Percentiles rank a stretch among this genome's conserved stretches.
phyloP scores from a whole-genome alignment of 768 basidiomycete genomes.

The Scleroderma bovista region DNA sequence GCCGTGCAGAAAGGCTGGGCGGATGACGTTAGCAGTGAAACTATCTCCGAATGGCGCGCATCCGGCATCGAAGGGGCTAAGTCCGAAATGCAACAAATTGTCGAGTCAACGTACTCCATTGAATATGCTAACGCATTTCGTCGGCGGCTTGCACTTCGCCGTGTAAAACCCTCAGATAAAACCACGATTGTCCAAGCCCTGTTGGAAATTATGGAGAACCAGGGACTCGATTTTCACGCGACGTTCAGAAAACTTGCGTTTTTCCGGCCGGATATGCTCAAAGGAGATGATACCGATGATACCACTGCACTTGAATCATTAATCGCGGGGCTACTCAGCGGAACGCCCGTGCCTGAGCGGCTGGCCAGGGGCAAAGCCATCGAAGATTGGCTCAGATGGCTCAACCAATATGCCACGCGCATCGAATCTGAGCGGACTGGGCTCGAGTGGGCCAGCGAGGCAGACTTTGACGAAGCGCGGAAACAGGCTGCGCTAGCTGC shows the following conservation, averaged over 20 bases:
- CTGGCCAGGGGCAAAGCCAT: conserved; percentile 42
- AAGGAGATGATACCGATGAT: conserved; percentile 9
- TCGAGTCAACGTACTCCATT: conserved; percentile 51
- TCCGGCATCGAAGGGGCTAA: conserved; percentile 47
- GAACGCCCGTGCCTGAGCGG: conserved; percentile 42
- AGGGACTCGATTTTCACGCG: conserved; percentile 82
- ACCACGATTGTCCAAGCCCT: conserved; percentile 55
- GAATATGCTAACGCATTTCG: conserved; percentile 71
- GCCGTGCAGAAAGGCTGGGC: conserved; percentile 60
- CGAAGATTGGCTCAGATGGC: conserved; percentile 56
- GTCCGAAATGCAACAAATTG: conserved; percentile 55
- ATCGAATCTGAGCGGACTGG: conserved; percentile 42
- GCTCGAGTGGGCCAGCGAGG: conserved; percentile 38
- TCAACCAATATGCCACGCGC: conserved; percentile 54
- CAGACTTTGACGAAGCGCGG: conserved; percentile 43
- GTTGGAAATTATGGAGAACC: conserved; percentile 64
- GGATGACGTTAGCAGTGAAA: conserved; percentile 41
- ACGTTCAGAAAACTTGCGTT: conserved; percentile 70
- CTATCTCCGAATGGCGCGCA: conserved; percentile 56
- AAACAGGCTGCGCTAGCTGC: conserved; percentile 50
- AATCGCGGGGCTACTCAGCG: conserved; percentile 39
- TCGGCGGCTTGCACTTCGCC: conserved; percentile 75
- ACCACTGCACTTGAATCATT: conserved; percentile 32
- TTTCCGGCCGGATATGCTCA: conserved; percentile 47
- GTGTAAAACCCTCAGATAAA: conserved; percentile 54